Evolutionary conservation across 2,329 filamentous ascomycete genomes (phyloP).

Genomic region (Verticillium alfalfae): DNA sequence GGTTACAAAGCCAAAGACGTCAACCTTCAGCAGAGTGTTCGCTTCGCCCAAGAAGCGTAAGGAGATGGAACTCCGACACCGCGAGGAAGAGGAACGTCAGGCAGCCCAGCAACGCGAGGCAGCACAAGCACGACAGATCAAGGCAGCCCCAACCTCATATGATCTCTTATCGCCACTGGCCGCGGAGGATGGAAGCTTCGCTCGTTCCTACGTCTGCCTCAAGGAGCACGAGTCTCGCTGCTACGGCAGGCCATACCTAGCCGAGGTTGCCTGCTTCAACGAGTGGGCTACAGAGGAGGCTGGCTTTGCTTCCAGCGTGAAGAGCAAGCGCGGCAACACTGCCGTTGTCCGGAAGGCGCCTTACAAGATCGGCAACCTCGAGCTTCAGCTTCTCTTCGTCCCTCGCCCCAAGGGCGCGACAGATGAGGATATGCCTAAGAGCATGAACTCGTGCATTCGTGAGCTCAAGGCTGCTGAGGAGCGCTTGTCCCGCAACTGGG

Average conservation of each 20-base stretch:
- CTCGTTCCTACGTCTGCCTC: constrained; percentile 85
- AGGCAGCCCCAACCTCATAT: constrained; percentile 67
- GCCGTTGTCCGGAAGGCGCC: constrained; percentile 76
- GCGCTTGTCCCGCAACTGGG: constrained; percentile 70
- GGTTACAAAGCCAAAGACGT: constrained; percentile 65
- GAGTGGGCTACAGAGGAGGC: constrained; percentile 94
- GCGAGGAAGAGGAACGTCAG: constrained; percentile 74
- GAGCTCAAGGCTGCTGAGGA: constrained; percentile 90
- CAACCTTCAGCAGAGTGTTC: constrained; percentile 86
- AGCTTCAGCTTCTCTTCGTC: constrained; percentile 90
- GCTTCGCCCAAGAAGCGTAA: constrained; percentile 95
- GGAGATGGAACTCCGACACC: constrained; percentile 80
- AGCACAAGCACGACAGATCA: constrained; percentile 54
- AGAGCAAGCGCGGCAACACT: constrained; percentile 79
- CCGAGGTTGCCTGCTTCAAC: constrained; percentile 94
- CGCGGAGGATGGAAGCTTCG: constrained; percentile 89
- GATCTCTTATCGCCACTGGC: constrained; percentile 83
- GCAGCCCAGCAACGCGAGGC: constrained; percentile 59
- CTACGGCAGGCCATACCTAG: constrained; percentile 80
- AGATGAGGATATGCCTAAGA: constrained; percentile 98
- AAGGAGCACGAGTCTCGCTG: constrained; percentile 87
- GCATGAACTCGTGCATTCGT: constrained; percentile 93
- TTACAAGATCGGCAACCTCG: constrained; percentile 94
- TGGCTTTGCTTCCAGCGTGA: constrained; percentile 74
- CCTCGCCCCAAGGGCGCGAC: constrained; percentile 80